Percentiles rank a stretch among this genome's conserved stretches.
These are phyloP conservation scores for Rhodomyrtus tomentosa DNA, from an alignment of 345 rosid genomes.

Conservation along the genomic window DNA sequence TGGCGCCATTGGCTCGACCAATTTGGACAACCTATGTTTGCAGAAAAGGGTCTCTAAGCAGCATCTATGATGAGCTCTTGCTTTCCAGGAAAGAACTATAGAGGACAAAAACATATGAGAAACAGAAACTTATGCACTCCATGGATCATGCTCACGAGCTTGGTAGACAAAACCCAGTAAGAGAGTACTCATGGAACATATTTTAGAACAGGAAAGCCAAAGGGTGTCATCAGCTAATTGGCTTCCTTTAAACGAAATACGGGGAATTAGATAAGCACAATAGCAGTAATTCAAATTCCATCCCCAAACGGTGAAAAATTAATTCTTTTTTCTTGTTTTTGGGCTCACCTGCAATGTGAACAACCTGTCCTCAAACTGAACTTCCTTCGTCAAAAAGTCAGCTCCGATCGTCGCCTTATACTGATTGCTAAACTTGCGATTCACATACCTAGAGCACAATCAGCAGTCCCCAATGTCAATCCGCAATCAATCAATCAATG, in stretches of 20 bases:
- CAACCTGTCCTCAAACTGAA: constrained; percentile 31
- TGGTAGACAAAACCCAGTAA: neutral
- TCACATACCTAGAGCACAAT: constrained; percentile 21
- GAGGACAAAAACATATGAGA: neutral
- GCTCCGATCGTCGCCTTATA: constrained; percentile 41
- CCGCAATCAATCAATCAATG: neutral
- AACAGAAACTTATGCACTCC: neutral
- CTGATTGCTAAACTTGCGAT: constrained; percentile 35
- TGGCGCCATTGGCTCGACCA: neutral
- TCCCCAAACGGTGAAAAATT: neutral
- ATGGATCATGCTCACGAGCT: neutral
- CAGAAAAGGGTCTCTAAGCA: neutral
- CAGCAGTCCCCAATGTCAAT: neutral
- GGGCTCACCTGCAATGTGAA: constrained; percentile 32
- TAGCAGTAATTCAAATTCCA: neutral
- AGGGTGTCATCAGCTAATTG: neutral
- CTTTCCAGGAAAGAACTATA: neutral
- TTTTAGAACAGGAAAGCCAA: neutral
- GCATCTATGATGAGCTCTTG: neutral
- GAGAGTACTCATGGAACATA: neutral
- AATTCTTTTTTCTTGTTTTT: neutral
- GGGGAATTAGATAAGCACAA: neutral
- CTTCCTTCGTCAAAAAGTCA: constrained; percentile 38
- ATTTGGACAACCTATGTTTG: neutral
- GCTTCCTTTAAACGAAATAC: neutral